These are phyloP conservation scores for Fusarium pseudoanthophilum DNA, from an alignment of 2,329 filamentous ascomycete genomes.

Conservation along the genomic window DNA sequence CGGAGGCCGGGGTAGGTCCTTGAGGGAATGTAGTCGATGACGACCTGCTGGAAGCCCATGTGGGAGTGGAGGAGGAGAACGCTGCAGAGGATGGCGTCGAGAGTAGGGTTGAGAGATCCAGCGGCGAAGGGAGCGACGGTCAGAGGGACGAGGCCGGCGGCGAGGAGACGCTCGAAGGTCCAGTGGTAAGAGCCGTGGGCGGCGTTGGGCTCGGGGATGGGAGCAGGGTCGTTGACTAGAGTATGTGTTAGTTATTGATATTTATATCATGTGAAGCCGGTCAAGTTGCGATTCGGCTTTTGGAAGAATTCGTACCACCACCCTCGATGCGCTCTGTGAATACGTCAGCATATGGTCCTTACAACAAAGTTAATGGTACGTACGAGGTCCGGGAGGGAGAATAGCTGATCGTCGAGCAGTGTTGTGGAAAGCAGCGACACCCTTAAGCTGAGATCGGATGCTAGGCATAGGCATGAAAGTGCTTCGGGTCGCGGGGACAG, in stretches of 20 bases:
- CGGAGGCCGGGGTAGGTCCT: slow-evolving; percentile 74
- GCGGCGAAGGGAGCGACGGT: slow-evolving; percentile 92
- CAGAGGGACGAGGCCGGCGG: slow-evolving; percentile 84
- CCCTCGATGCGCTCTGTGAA: slow-evolving; percentile 77
- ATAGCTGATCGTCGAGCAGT: slow-evolving; percentile 80
- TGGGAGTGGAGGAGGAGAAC: slow-evolving; percentile 91
- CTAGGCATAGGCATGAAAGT: slow-evolving; percentile 48
- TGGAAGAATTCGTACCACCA: slow-evolving; percentile 66
- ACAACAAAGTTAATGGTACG: slow-evolving; percentile 49
- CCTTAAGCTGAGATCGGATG: slow-evolving; percentile 50
- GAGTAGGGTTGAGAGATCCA: slow-evolving; percentile 87
- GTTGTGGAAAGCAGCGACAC: slow-evolving; percentile 87
- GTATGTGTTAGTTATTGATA: slow-evolving; percentile 15
- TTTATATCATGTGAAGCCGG: slow-evolving; percentile 36
- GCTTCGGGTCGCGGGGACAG: slow-evolving; percentile 52
- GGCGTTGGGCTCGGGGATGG: slow-evolving; percentile 76
- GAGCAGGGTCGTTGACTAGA: slow-evolving; percentile 85
- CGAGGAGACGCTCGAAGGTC: slow-evolving; percentile 91
- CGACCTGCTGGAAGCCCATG: slow-evolving; percentile 90
- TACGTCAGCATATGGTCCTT: slow-evolving; percentile 55
- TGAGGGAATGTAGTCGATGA: slow-evolving; percentile 90
- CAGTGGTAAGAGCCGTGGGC: slow-evolving; percentile 97
- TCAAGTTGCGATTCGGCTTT: slow-evolving; percentile 10
- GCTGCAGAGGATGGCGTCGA: slow-evolving; percentile 87
- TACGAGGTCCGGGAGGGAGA: slow-evolving; percentile 87